Percentiles rank a stretch among this genome's conserved stretches.
Conservation (phyloP, 2,329 filamentous ascomycete genomes). For the Apiospora phragmitis region DNA sequence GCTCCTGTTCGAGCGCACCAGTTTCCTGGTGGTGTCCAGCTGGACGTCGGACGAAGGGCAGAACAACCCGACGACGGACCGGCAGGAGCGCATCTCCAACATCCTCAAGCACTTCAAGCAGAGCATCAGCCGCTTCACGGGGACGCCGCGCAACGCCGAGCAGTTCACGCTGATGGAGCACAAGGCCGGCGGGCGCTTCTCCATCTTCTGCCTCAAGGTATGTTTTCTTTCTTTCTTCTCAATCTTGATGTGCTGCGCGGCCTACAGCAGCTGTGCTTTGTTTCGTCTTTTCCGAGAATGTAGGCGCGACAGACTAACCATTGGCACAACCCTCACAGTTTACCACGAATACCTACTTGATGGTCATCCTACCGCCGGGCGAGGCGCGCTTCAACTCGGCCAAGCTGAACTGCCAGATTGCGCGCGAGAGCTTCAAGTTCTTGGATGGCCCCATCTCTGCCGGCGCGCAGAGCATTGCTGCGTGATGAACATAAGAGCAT, state of each 20-base stretch:
- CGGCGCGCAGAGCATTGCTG: slow-evolving; percentile 5
- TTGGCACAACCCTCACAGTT: slow-evolving; percentile 44
- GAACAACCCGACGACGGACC: slow-evolving; percentile 85
- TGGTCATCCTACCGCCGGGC: slow-evolving; percentile 86
- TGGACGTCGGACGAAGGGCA: slow-evolving; percentile 76
- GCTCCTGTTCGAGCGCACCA: slow-evolving; percentile 91
- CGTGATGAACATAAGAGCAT: neutral
- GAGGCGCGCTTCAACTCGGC: slow-evolving; percentile 91
- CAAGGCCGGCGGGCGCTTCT: slow-evolving; percentile 76
- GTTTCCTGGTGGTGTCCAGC: slow-evolving; percentile 93
- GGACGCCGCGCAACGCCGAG: slow-evolving; percentile 77
- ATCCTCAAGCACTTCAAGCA: slow-evolving; percentile 99
- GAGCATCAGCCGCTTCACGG: slow-evolving; percentile 71
- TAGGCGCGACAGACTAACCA: neutral
- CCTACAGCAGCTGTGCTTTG: too few species aligned
- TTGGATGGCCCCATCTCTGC: slow-evolving; percentile 51
- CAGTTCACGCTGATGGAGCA: slow-evolving; percentile 81
- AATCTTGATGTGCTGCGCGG: too few species aligned
- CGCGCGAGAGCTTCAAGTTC: slow-evolving; percentile 76
- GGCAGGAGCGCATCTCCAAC: slow-evolving; percentile 91
- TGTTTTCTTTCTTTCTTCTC: neutral
- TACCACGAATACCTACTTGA: slow-evolving; percentile 96
- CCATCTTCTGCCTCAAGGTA: slow-evolving; percentile 83
- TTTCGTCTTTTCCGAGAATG: too few species aligned
- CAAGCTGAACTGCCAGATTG: slow-evolving; percentile 85